Evolutionary conservation across 768 basidiomycete species (phyloP).

Genomic region (Amanita pseudoporphyria): DNA sequence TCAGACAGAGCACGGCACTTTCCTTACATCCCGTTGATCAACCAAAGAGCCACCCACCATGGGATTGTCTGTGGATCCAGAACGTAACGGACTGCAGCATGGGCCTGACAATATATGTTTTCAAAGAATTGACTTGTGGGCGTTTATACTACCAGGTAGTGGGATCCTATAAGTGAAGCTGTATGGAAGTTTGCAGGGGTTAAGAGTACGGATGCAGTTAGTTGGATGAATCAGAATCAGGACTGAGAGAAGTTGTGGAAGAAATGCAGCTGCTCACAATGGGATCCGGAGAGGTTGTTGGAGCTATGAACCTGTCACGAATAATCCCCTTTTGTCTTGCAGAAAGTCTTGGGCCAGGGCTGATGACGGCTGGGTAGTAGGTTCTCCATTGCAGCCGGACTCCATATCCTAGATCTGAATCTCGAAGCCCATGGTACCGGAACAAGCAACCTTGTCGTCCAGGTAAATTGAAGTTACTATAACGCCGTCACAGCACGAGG

Average conservation of each 20-base stretch:
- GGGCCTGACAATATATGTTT: conserved; percentile 50
- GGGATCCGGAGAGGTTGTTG: no score
- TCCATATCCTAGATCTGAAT: no score
- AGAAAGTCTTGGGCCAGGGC: no score
- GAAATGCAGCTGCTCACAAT: no score
- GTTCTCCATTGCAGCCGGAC: no score
- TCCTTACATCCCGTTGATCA: conserved; percentile 57
- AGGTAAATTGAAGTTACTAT: no score
- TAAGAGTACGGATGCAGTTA: conserved; percentile 11
- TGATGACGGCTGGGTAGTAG: no score
- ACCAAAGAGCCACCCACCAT: conserved; percentile 70
- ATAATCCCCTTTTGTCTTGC: no score
- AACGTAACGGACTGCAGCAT: conserved; percentile 65
- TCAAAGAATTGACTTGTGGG: conserved; percentile 25
- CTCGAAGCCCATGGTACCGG: no score
- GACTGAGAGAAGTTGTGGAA: background rate
- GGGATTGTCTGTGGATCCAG: conserved; percentile 51
- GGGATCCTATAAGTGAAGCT: conserved; percentile 61
- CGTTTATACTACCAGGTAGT: conserved; percentile 51
- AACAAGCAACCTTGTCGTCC: no score
- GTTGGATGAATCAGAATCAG: conserved; percentile 5
- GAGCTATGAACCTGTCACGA: no score
- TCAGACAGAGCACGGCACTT: conserved; percentile 59
- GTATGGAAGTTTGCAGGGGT: conserved; percentile 60
- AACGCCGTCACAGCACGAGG: no score